phyloP scores from a whole-genome alignment of 306 rosid genomes.

The Inga leiocalycina region DNA sequence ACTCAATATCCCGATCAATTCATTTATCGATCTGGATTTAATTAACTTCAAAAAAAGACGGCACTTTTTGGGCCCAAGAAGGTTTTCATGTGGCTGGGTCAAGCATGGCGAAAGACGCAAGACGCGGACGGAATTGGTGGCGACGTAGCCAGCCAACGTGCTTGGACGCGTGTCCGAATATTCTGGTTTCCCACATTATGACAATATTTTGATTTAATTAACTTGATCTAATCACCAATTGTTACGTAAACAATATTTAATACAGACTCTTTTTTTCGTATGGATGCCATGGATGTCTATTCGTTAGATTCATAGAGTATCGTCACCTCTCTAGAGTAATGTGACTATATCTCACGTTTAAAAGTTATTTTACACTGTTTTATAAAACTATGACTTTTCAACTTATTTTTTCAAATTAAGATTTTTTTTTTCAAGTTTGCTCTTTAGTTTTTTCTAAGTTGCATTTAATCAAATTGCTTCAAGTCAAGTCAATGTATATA shows the following conservation, averaged over 20 bases:
- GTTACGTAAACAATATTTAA: background rate
- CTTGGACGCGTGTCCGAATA: background rate
- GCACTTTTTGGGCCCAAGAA: constrained; percentile 48
- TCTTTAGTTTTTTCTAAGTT: too few species aligned
- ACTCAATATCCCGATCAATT: too few species aligned
- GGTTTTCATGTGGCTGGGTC: constrained; percentile 8
- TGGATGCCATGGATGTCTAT: too few species aligned
- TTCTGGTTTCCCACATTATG: background rate
- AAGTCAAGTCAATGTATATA: background rate
- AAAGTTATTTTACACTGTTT: background rate
- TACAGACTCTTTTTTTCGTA: background rate
- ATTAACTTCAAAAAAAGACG: background rate
- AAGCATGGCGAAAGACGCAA: constrained; percentile 18
- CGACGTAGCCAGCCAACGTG: background rate
- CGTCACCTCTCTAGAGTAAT: background rate
- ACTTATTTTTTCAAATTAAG: background rate
- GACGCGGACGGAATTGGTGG: background rate
- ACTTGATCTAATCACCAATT: background rate
- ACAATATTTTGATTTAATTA: too few species aligned
- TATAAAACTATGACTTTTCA: background rate
- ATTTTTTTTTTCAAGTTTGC: background rate
- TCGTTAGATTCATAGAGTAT: background rate
- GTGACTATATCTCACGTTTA: background rate
- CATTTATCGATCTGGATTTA: too few species aligned
- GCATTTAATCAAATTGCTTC: background rate